Percentiles rank a stretch among this genome's conserved stretches.
phyloP scores from a whole-genome alignment of 768 basidiomycete genomes.

The Termitomyces titanicus region DNA sequence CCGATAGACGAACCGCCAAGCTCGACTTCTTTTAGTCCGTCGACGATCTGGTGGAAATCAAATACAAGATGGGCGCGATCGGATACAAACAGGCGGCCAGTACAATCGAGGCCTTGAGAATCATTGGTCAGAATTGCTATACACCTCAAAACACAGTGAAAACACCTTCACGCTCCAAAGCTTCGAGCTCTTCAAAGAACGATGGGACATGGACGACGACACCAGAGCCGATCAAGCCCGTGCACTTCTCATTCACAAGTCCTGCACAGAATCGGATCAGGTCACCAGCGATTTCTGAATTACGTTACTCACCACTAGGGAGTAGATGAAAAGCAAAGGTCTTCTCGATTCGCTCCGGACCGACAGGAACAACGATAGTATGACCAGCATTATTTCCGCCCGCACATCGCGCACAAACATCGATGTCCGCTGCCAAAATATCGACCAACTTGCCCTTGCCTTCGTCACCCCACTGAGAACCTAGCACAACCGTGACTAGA shows the following conservation, averaged over 20 bases:
- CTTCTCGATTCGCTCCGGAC: constrained; percentile 66
- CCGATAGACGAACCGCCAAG: constrained; percentile 95
- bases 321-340: constrained; percentile 95
- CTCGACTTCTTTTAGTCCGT: constrained; percentile 97
- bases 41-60: constrained; percentile 99
- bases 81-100: constrained; percentile 83
- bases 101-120: constrained; percentile 74
- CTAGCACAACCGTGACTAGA: constrained; percentile 74
- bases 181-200: constrained; percentile 91
- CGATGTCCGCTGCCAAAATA: constrained; percentile 84
- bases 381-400: constrained; percentile 99
- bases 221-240: constrained; percentile 87
- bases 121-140: not conserved
- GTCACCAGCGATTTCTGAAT: constrained; percentile 3
- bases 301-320: constrained; percentile 65
- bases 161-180: constrained; percentile 78
- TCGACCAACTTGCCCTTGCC: constrained; percentile 97
- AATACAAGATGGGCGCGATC: constrained; percentile 97
- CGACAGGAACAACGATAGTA: constrained; percentile 84
- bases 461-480: constrained; percentile 91
- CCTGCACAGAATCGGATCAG: constrained; percentile 38
- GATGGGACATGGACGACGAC: constrained; percentile 97
- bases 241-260: constrained; percentile 81
- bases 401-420: constrained; percentile 94
- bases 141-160: not conserved